Evolutionary conservation across 495 filamentous ascomycete genomes (phyloP).

Genomic region (Neurospora sp.): DNA sequence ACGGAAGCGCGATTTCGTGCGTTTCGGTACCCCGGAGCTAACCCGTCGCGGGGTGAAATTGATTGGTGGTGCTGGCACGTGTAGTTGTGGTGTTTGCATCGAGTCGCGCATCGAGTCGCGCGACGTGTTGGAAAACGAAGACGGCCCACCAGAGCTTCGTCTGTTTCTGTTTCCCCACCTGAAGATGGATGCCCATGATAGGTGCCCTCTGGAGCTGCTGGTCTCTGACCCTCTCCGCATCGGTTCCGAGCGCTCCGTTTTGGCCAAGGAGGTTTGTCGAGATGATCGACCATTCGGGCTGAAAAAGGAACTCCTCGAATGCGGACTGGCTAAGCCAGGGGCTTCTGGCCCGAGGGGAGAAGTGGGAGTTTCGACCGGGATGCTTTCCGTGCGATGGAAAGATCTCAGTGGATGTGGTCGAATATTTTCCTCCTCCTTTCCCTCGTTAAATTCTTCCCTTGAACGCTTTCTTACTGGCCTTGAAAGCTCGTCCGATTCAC

Average conservation of each 20-base stretch:
- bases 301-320: slow-evolving; percentile 23
- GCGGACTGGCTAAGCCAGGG: slow-evolving; percentile 8
- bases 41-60: slow-evolving; percentile 26
- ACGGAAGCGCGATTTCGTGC: slow-evolving; percentile 83
- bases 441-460: slow-evolving; percentile 5
- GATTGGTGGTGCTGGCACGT: slow-evolving; percentile 18
- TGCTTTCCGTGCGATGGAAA: slow-evolving; percentile 31
- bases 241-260: slow-evolving; percentile 27
- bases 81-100: slow-evolving; percentile 28
- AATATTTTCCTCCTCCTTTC: slow-evolving; percentile 1
- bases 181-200: slow-evolving; percentile 64
- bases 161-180: slow-evolving; percentile 52
- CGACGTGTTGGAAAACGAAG: slow-evolving; percentile 73
- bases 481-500: slow-evolving; percentile 15
- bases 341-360: slow-evolving; percentile 3
- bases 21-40: slow-evolving; percentile 44
- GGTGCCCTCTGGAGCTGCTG: slow-evolving; percentile 28
- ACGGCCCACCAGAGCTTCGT: slow-evolving; percentile 46
- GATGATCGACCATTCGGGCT: slow-evolving; percentile 19
- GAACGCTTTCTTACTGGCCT: slow-evolving; percentile 12
- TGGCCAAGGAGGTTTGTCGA: slow-evolving; percentile 20
- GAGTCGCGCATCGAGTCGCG: slow-evolving; percentile 80
- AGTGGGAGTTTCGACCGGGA: slow-evolving; percentile 6
- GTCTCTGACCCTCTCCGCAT: slow-evolving; percentile 29
- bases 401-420: slow-evolving; percentile 13